phyloP scores from a whole-genome alignment of 192 early-diverging fungal species.

The Lobosporangium transversale region DNA sequence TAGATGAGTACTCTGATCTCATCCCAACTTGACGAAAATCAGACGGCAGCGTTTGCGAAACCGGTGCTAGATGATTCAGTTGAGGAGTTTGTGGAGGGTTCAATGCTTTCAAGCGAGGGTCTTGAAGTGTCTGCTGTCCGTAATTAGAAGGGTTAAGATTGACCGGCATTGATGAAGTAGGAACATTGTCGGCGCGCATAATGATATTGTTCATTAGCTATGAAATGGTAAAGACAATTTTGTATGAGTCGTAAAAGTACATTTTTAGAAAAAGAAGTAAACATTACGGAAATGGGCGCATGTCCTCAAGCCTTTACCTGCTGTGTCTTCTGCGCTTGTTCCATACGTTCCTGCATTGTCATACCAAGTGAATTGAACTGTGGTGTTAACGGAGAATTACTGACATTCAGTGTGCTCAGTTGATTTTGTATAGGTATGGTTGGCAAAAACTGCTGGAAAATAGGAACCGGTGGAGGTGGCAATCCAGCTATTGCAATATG shows the following conservation, averaged over 20 bases:
- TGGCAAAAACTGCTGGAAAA: neutral
- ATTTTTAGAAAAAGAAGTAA: neutral
- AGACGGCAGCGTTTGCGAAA: neutral
- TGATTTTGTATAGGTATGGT: neutral
- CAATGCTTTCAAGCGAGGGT: neutral
- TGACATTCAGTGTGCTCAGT: neutral
- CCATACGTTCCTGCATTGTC: conserved; percentile 30
- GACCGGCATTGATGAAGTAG: too few species aligned
- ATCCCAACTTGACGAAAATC: too few species aligned
- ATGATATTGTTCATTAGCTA: conserved; percentile 35
- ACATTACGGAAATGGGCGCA: neutral
- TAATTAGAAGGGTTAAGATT: neutral
- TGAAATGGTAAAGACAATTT: too few species aligned
- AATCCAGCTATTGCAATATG: neutral
- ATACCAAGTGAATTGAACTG: neutral
- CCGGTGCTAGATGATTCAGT: neutral
- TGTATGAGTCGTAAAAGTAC: too few species aligned
- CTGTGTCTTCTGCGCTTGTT: conserved; percentile 36
- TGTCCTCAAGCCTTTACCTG: conserved; percentile 5
- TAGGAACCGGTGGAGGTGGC: neutral
- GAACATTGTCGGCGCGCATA: conserved; percentile 6
- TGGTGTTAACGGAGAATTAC: neutral
- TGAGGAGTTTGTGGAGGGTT: neutral
- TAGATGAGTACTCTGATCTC: too few species aligned
- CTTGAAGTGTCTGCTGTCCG: neutral